Evolutionary conservation across 768 basidiomycete species (phyloP), one percentile per base, ranked within the genome.

Genomic region (Ramaria rubella): DNA sequence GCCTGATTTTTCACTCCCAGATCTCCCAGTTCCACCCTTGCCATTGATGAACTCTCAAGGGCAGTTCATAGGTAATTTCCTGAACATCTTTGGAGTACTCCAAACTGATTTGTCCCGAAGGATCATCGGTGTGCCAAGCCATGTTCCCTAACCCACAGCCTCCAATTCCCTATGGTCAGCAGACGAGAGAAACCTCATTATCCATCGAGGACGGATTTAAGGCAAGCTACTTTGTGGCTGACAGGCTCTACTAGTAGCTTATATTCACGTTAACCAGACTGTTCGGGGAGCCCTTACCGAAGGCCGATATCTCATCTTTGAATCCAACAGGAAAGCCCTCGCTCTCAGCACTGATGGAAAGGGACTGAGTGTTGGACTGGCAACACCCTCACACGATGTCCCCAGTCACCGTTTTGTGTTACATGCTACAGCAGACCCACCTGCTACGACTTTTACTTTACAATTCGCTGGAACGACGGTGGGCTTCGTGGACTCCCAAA

Each of bases 251-350:
- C 17, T 36, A 29, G 14, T 12, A 26, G 7, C 36, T 21, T 27
- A 14, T 2, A 21, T 34, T 50, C 7, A 21, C 17, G 27, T 3
- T 31, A 5, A 38, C 4, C 49, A 58, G 56, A 9, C 31, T 12
- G 52, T 62, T 23, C 59, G 61, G 26, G 61, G 61, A 5, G 38
- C 24, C 11, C 19, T 60, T 14, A 60, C 61, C 27, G 61, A 62
- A 44, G 61, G 61, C n/a, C 59, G 61, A n/a, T 58, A 44, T 49
- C 51, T 62, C 9, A 52, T 60, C 21, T 40, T 58, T 44, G 61
- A 62, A 34, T 42, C 59, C 19, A 27, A 48, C 21, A 40, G 49
- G 9, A 3, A 58, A 17, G 59, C 59, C 19, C 55, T 60, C 19
- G 40, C 56, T n/a, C 42, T 44, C 36, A 31, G 24, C 19, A 24